phyloP scores from a whole-genome alignment of 2,329 filamentous ascomycete genomes.

The Proliferodiscus dingleyae region DNA sequence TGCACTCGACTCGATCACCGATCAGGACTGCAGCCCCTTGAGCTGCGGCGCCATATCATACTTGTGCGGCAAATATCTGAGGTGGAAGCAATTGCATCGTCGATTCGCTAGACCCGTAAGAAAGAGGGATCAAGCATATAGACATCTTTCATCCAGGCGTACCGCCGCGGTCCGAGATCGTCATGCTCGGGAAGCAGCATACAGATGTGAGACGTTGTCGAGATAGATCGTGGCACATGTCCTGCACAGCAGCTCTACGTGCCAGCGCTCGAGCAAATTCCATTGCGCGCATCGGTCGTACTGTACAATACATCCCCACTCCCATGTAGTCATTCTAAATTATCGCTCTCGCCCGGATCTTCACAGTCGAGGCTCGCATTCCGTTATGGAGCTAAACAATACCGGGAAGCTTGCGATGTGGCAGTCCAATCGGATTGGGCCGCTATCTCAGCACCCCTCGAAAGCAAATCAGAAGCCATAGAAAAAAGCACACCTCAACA shows the following conservation, averaged over 20 bases:
- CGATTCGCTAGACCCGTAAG: conserved; percentile 14
- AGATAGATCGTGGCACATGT: conserved; percentile 8
- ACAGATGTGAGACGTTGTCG: conserved; percentile 12
- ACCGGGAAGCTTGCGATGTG: no score
- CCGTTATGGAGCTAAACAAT: no score
- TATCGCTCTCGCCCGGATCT: conserved; percentile 1
- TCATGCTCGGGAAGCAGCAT: conserved; percentile 24
- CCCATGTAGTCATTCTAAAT: no score
- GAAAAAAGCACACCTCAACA: neutral
- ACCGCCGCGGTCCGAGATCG: conserved; percentile 23
- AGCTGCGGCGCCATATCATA: no score
- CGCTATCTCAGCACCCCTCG: no score
- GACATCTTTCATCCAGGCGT: conserved; percentile 7
- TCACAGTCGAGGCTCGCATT: neutral
- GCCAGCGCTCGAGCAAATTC: conserved; percentile 1
- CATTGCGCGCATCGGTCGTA: neutral
- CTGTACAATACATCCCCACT: neutral
- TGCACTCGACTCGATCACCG: no score
- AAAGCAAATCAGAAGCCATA: no score
- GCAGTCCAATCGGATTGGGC: no score
- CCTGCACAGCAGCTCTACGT: conserved; percentile 8
- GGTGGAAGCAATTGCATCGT: no score
- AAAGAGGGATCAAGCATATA: conserved; percentile 19
- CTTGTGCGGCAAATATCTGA: no score
- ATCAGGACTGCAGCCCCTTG: no score